Evolutionary conservation across 2,329 filamentous ascomycete species (phyloP).

Genomic region (Penicillium nordicum): DNA sequence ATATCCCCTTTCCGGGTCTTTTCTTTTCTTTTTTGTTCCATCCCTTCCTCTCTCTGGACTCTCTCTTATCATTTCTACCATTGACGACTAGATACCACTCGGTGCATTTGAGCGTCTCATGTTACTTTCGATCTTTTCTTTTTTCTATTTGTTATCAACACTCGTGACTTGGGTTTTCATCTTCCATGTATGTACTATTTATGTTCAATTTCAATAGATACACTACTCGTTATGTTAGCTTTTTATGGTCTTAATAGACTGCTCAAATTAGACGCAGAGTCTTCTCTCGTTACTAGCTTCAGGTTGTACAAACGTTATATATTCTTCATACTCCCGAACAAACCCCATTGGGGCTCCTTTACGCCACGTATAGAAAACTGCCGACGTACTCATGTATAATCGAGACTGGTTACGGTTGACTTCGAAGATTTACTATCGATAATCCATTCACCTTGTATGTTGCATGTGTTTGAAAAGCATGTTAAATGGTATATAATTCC

Average conservation of each 20-base stretch:
- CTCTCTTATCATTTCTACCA: constrained; percentile 3
- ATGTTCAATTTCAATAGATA: background rate
- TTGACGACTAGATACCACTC: constrained; percentile 28
- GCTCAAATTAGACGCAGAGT: background rate
- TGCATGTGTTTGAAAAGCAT: background rate
- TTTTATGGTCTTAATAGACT: background rate
- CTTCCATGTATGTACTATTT: background rate
- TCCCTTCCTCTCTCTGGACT: background rate
- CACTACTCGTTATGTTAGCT: background rate
- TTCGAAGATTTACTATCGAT: background rate
- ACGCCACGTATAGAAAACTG: background rate
- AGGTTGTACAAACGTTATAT: background rate
- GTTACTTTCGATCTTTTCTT: constrained; percentile 7
- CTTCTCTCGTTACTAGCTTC: background rate
- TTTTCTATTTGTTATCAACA: background rate
- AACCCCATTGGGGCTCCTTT: rapidly evolving
- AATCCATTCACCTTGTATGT: background rate
- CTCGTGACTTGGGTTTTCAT: background rate
- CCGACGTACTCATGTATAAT: background rate
- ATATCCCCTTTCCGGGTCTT: constrained; percentile 1
- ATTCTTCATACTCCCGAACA: background rate
- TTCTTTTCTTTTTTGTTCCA: constrained; percentile 1
- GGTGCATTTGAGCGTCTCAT: constrained; percentile 27
- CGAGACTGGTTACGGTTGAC: background rate
- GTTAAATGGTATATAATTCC: background rate